Evolutionary conservation across 257 asterid species (phyloP).

Genomic region (Solanum pimpinellifolium): DNA sequence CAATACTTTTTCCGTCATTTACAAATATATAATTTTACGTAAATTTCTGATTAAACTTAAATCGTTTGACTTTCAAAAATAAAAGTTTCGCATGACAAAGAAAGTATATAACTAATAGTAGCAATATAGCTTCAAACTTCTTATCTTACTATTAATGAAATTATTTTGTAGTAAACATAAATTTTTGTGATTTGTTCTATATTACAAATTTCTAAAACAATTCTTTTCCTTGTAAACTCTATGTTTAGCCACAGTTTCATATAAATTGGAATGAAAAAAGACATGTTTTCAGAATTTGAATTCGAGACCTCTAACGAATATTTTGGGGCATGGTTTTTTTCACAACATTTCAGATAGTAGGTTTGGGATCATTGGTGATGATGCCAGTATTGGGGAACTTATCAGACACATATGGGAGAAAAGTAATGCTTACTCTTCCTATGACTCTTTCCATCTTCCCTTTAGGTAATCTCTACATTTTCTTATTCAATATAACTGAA

Average conservation of each 20-base stretch:
- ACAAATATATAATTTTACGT: too few species aligned
- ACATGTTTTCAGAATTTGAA: background rate
- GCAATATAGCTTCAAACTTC: background rate
- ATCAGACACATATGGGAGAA: constrained; percentile 79
- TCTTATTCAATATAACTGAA: background rate
- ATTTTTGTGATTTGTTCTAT: background rate
- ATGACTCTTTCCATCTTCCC: constrained; percentile 70
- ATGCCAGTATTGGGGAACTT: constrained; percentile 89
- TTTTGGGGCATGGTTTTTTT: background rate
- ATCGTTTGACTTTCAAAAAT: too few species aligned
- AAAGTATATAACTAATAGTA: background rate
- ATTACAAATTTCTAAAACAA: background rate
- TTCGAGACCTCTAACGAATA: background rate
- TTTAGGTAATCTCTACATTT: constrained; percentile 22
- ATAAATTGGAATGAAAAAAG: accelerated
- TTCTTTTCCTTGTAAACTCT: background rate
- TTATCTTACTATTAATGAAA: too few species aligned
- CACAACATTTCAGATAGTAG: constrained; percentile 42
- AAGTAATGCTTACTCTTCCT: constrained; percentile 67
- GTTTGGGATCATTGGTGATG: constrained; percentile 71
- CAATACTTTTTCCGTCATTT: too few species aligned
- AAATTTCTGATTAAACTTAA: too few species aligned
- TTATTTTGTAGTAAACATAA: background rate
- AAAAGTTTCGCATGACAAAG: too few species aligned
- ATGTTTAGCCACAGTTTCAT: background rate